These are phyloP conservation scores for Arabis alpina DNA, from an alignment of 345 rosid species.

Conservation along the genomic window DNA sequence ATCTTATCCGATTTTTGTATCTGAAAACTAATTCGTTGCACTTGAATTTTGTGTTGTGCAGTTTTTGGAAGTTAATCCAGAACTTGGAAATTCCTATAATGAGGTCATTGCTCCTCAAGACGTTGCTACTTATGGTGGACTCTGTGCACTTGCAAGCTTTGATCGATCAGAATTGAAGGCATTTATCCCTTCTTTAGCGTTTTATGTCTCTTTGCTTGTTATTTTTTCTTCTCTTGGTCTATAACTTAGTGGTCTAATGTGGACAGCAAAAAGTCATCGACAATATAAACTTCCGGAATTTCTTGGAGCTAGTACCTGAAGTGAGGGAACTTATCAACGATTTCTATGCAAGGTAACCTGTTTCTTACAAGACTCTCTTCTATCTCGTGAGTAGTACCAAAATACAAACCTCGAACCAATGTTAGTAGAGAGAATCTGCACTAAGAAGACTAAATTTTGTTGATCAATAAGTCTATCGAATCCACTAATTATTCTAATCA, in stretches of 20 bases:
- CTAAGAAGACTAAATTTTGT: background rate
- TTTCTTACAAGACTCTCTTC: background rate
- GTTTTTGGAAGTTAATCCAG: conserved; percentile 96
- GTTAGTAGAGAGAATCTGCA: conserved; percentile 1
- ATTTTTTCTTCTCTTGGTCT: conserved; percentile 1
- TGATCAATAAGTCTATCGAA: conserved; percentile 6
- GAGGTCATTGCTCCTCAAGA: conserved; percentile 99
- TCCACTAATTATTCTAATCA: conserved; percentile 6
- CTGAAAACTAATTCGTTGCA: conserved; percentile 12
- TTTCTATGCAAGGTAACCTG: conserved; percentile 85
- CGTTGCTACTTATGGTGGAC: conserved; percentile 98
- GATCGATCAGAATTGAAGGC: conserved; percentile 96
- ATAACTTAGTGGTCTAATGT: conserved; percentile 40
- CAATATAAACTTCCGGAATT: conserved; percentile 85
- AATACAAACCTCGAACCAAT: background rate
- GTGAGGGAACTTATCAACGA: conserved; percentile 96
- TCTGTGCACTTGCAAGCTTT: conserved; percentile 97
- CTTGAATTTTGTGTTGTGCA: conserved; percentile 41
- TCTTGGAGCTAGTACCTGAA: conserved; percentile 98
- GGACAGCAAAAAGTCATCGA: conserved; percentile 92
- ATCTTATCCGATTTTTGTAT: background rate
- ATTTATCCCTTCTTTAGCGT: conserved; percentile 27
- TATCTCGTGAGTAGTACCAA: background rate
- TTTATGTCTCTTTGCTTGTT: background rate
- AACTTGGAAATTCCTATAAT: conserved; percentile 77